Evolutionary conservation across 495 filamentous ascomycete genomes (phyloP).

Genomic region (Aspergillus panamensis): DNA sequence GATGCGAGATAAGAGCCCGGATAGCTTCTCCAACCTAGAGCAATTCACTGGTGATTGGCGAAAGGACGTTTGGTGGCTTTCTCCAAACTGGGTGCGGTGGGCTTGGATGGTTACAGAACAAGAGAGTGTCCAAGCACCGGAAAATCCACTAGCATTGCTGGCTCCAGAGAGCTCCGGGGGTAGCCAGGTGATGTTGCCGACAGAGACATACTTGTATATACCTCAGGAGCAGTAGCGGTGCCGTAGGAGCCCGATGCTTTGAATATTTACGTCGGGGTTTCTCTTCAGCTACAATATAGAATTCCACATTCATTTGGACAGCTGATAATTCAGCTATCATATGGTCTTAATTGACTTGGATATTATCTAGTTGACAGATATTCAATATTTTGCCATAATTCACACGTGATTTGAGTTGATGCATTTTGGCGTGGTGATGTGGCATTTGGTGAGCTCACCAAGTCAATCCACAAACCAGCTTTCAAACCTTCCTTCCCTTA

Average conservation of each 20-base stretch:
- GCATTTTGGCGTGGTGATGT: too few species aligned
- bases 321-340: too few species aligned
- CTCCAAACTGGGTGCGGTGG: slow-evolving; percentile 43
- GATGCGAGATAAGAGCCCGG: slow-evolving; percentile 11
- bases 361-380: too few species aligned
- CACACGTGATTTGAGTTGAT: too few species aligned
- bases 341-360: too few species aligned
- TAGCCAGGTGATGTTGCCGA: slow-evolving; percentile 29
- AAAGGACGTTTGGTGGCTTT: slow-evolving; percentile 36
- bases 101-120: slow-evolving; percentile 38
- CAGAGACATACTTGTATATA: slow-evolving; percentile 41
- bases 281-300: too few species aligned
- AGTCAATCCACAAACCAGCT: too few species aligned
- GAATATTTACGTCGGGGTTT: too few species aligned
- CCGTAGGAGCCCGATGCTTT: not conserved
- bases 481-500: too few species aligned
- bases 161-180: slow-evolving; percentile 15
- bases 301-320: too few species aligned
- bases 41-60: slow-evolving; percentile 19
- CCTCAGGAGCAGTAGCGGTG: slow-evolving; percentile 23
- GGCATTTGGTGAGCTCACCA: too few species aligned
- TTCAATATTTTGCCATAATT: too few species aligned
- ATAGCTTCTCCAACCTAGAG: slow-evolving; percentile 15
- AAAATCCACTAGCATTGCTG: slow-evolving; percentile 36
- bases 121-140: slow-evolving; percentile 39